Evolutionary conservation across 2,329 filamentous ascomycete genomes (phyloP).

Genomic region (Colletotrichum liaoningense): DNA sequence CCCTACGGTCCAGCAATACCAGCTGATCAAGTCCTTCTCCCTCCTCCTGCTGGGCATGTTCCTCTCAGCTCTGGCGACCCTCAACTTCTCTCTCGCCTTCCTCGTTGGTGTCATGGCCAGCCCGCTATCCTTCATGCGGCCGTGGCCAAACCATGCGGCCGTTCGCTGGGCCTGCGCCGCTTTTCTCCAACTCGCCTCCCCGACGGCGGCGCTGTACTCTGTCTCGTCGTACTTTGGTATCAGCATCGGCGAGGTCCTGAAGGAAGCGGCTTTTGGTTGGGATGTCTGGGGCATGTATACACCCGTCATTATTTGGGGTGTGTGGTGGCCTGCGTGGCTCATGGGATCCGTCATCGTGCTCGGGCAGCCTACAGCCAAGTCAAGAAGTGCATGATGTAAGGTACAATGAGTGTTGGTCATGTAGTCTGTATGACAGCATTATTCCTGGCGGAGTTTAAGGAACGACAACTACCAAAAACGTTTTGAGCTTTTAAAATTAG

Average conservation of each 20-base stretch:
- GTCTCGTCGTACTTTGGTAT: slow-evolving; percentile 55
- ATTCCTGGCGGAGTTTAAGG: neutral
- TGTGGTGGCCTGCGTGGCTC: slow-evolving; percentile 96
- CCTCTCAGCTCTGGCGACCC: slow-evolving; percentile 89
- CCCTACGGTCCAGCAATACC: slow-evolving; percentile 76
- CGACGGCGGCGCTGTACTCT: slow-evolving; percentile 65
- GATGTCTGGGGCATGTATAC: slow-evolving; percentile 91
- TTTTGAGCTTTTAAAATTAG: neutral
- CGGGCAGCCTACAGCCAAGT: slow-evolving; percentile 42
- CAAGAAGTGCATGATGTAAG: neutral
- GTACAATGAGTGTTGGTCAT: neutral
- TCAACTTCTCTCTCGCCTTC: slow-evolving; percentile 94
- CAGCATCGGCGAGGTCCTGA: slow-evolving; percentile 69
- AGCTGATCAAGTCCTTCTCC: slow-evolving; percentile 89
- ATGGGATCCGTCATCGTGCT: slow-evolving; percentile 69
- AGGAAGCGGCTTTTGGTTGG: slow-evolving; percentile 86
- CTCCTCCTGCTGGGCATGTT: slow-evolving; percentile 93
- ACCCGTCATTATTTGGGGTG: slow-evolving; percentile 89
- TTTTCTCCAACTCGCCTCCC: slow-evolving; percentile 71
- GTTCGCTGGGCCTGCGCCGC: slow-evolving; percentile 56
- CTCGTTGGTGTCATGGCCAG: slow-evolving; percentile 82
- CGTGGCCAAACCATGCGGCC: slow-evolving; percentile 53
- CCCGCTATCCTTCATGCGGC: slow-evolving; percentile 81
- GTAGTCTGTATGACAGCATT: neutral
- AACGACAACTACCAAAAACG: neutral